Percentiles rank a stretch among this genome's conserved stretches.
Evolutionary conservation across 2,329 filamentous ascomycete genomes (phyloP).

Genomic region (Stemphylium vesicarium): DNA sequence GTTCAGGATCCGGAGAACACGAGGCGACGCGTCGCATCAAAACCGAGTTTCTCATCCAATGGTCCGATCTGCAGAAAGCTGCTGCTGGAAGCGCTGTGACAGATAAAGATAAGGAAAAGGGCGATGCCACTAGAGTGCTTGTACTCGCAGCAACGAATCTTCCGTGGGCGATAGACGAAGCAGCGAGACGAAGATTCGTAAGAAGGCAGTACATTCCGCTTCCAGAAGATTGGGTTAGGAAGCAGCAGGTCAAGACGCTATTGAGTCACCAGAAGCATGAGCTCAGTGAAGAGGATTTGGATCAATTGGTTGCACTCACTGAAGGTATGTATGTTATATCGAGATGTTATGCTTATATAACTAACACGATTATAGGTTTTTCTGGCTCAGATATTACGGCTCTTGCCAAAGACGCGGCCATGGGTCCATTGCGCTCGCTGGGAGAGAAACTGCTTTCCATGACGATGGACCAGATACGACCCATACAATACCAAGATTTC

Average conservation of each 20-base stretch:
- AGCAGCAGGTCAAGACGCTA: slow-evolving; percentile 77
- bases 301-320: slow-evolving; percentile 76
- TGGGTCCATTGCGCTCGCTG: slow-evolving; percentile 89
- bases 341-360: neutral
- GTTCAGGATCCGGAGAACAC: slow-evolving; percentile 80
- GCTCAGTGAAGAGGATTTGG: slow-evolving; percentile 73
- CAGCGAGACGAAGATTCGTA: slow-evolving; percentile 87
- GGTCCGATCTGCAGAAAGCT: slow-evolving; percentile 91
- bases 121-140: slow-evolving; percentile 85
- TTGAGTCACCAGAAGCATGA: slow-evolving; percentile 87
- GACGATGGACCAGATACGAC: slow-evolving; percentile 91
- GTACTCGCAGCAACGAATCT: slow-evolving; percentile 95
- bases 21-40: slow-evolving; percentile 94
- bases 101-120: slow-evolving; percentile 70
- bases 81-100: slow-evolving; percentile 81
- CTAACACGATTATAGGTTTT: slow-evolving; percentile 69
- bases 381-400: slow-evolving; percentile 97
- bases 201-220: slow-evolving; percentile 94
- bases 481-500: slow-evolving; percentile 85
- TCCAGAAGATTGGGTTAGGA: slow-evolving; percentile 82
- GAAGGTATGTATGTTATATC: slow-evolving; percentile 66
- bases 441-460: slow-evolving; percentile 90
- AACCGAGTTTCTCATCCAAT: slow-evolving; percentile 97
- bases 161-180: slow-evolving; percentile 97
- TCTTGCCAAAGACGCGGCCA: slow-evolving; percentile 94